phyloP scores from a whole-genome alignment of 164 flowering plant species.

The Annona squamosa region DNA sequence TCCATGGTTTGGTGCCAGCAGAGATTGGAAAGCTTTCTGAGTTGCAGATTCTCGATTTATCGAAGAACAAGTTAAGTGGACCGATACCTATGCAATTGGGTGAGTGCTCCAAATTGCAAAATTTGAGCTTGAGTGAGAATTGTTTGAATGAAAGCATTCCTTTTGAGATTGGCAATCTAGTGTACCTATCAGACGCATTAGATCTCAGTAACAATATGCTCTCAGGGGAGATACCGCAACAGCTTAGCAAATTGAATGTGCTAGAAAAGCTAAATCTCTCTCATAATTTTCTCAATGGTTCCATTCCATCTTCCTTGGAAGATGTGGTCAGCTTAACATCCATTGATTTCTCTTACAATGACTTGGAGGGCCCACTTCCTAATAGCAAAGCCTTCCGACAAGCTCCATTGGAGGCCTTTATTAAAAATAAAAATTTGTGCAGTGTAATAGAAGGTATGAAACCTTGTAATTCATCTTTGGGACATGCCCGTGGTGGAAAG shows the following conservation, averaged over 20 bases:
- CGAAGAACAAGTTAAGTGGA: conserved; percentile 2
- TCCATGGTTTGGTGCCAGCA: not conserved
- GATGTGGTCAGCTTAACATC: not conserved
- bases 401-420: conserved; percentile 2
- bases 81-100: conserved; percentile 1
- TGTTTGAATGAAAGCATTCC: conserved; percentile 8
- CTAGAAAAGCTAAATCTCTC: conserved; percentile 14
- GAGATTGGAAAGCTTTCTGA: conserved; percentile 1
- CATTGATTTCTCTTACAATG: conserved; percentile 12
- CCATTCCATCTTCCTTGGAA: conserved; percentile 17
- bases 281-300: conserved; percentile 15
- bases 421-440: conserved; percentile 1
- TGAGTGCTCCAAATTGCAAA: not conserved
- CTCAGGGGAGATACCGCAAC: not conserved
- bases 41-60: conserved; percentile 4
- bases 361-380: conserved; percentile 11
- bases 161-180: conserved; percentile 9
- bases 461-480: not conserved
- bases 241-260: conserved; percentile 1
- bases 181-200: not conserved
- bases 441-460: conserved; percentile 5
- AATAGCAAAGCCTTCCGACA: not conserved
- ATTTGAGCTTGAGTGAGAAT: conserved; percentile 5
- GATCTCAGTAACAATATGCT: conserved; percentile 4
- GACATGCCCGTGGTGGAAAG: not conserved